Conservation (phyloP, 805 yeast genomes). For the Candida ponderosae region DNA sequence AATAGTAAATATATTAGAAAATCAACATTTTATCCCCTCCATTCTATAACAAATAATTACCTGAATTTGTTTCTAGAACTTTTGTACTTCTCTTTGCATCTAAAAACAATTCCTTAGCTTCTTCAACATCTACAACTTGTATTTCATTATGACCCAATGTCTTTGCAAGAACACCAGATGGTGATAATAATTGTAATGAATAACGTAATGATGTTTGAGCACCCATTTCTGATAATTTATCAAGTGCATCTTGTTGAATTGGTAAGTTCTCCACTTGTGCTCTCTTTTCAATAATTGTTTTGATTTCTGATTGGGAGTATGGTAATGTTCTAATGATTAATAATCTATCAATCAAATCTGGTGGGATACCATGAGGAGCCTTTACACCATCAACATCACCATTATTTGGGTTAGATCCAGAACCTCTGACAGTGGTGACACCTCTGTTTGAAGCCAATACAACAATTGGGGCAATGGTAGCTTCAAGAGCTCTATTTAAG, state of each 20-base stretch:
- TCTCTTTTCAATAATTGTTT: slow-evolving; percentile 74
- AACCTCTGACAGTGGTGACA: slow-evolving; percentile 83
- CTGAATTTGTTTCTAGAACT: slow-evolving; percentile 37
- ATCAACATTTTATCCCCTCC: too few relatives aligned
- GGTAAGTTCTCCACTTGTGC: slow-evolving; percentile 70
- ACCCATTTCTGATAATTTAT: slow-evolving; percentile 67
- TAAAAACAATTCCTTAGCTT: slow-evolving; percentile 73
- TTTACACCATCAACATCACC: slow-evolving; percentile 48
- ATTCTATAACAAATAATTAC: slow-evolving; percentile 12
- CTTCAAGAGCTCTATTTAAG: slow-evolving; percentile 88
- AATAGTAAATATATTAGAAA: too few relatives aligned
- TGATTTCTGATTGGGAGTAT: slow-evolving; percentile 78
- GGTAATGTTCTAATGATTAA: slow-evolving; percentile 88
- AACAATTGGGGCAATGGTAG: slow-evolving; percentile 88
- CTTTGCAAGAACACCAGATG: slow-evolving; percentile 77
- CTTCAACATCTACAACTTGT: slow-evolving; percentile 65
- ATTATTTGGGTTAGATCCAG: slow-evolving; percentile 28
- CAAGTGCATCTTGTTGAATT: slow-evolving; percentile 61
- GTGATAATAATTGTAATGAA: slow-evolving; percentile 84
- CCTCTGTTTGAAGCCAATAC: slow-evolving; percentile 96
- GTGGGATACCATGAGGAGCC: slow-evolving; percentile 96
- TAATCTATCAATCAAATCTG: slow-evolving; percentile 86
- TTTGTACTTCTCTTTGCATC: slow-evolving; percentile 79
- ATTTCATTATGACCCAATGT: slow-evolving; percentile 67
- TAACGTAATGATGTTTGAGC: slow-evolving; percentile 78